Base-by-base conservation (phyloP, 257 asterid species). In the Nicotiana obtusifolia region DNA sequence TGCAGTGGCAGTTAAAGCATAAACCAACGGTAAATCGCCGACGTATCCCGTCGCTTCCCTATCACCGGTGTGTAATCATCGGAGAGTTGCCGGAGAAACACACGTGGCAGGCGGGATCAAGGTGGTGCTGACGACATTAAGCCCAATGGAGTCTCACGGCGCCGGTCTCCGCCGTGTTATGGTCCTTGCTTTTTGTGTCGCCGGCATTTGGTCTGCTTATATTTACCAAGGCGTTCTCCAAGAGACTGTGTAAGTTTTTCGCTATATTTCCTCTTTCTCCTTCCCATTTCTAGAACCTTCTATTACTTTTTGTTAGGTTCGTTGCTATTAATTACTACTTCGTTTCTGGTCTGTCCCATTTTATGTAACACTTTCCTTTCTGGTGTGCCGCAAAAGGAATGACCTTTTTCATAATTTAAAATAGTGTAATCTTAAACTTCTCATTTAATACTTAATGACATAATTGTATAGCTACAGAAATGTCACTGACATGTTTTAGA, bases 141-240 rank as follows among this genome's bases (percentile, higher is more conserved):
- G 37, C 37, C 1, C 35, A 20, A 71, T 94, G 99, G 98, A 94
- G 91, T 87, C 89, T 80, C 93, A 88, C 83, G 86, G 87, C 78
- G 62, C 90, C 88, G 97, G 98, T 17, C 87, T 94, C 89, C 89
- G 89, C 87, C 99, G 99, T 80, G 91, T 96, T 8, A 81, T 96
- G 73, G 86, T 96, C 76, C 89, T 96, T 47, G 86, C 93, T 4
- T 89, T 91, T 49, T 96, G 98, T 80, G 98, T 96, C 81, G 90
- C 92, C 81, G 98, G 99, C 76, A 96, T 96, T 90, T 93, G 99
- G 99, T 80, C 97, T 65, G 99, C 97, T 54, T 95, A 94, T 80
- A 96, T 96, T 44, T 96, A 96, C 77, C 99, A 96, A 86, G 98
- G 98, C 82, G 89, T 96, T 82, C 97, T 94, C 26, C 98, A 96